These are phyloP conservation scores for Coprinopsis strossmayeri DNA, from an alignment of 768 basidiomycete species.

Conservation along the genomic window DNA sequence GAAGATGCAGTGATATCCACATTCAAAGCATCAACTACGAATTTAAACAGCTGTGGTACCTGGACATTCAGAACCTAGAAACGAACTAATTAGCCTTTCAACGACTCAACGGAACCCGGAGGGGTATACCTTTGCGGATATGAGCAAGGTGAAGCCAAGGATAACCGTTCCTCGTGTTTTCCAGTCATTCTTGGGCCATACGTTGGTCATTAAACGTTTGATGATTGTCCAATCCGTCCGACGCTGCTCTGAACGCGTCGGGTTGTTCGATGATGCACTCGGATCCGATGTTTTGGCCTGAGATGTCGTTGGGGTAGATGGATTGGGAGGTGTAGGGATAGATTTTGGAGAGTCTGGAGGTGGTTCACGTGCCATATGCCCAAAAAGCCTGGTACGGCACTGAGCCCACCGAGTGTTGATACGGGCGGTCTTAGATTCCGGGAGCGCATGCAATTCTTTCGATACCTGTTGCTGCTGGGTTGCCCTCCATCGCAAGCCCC, in stretches of 20 bases:
- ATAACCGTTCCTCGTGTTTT: slow-evolving; percentile 77
- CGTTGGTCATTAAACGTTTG: slow-evolving; percentile 73
- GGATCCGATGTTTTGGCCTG: neutral
- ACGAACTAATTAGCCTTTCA: neutral
- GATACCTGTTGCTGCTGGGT: neutral
- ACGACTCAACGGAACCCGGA: neutral
- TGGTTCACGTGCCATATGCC: slow-evolving; percentile 6
- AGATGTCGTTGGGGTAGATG: neutral
- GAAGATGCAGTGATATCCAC: slow-evolving; percentile 65
- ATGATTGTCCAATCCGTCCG: slow-evolving; percentile 84
- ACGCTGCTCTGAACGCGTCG: slow-evolving; percentile 46
- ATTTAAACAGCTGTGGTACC: slow-evolving; percentile 95
- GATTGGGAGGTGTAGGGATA: neutral
- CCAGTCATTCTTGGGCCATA: slow-evolving; percentile 90
- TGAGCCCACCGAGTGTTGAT: neutral
- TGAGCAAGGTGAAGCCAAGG: slow-evolving; percentile 71
- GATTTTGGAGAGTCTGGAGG: slow-evolving; percentile 1
- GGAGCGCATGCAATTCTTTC: neutral
- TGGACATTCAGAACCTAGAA: slow-evolving; percentile 85
- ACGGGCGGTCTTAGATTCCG: neutral
- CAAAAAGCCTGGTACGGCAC: slow-evolving; percentile 3
- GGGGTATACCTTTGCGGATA: slow-evolving; percentile 73
- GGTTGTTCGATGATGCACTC: slow-evolving; percentile 9
- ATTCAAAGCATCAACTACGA: slow-evolving; percentile 85
- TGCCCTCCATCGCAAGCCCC: neutral